Percentiles rank a stretch among this genome's conserved stretches.
Conservation (phyloP, 768 basidiomycete species). For the Leccinum broughii region DNA sequence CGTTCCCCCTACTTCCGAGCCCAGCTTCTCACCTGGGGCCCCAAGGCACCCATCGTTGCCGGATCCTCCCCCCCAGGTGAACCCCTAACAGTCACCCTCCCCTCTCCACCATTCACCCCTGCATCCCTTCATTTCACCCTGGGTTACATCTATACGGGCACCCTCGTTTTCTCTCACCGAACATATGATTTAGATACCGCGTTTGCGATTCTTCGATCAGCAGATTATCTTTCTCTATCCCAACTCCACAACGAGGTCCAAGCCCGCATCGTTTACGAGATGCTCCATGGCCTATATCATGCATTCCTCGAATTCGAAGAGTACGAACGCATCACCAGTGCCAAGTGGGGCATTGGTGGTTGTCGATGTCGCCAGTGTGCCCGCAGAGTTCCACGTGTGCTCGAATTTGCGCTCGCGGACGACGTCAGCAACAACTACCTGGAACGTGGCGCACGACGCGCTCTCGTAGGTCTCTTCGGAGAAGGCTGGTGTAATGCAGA, state of each 20-base stretch:
- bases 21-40: conserved; percentile 70
- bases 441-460: conserved; percentile 69
- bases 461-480: conserved; percentile 81
- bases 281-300: conserved; percentile 88
- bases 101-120: conserved; percentile 93
- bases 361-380: conserved; percentile 86
- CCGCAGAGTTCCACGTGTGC: conserved; percentile 74
- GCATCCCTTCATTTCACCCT: conserved; percentile 92
- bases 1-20: conserved; percentile 86
- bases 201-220: conserved; percentile 83
- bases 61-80: conserved; percentile 36
- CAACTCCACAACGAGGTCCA: conserved; percentile 79
- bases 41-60: conserved; percentile 35
- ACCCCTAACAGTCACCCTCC: conserved; percentile 65
- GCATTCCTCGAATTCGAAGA: conserved; percentile 78
- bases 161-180: conserved; percentile 88
- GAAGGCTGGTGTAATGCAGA: conserved; percentile 87
- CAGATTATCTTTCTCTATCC: conserved; percentile 74
- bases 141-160: conserved; percentile 94
- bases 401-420: conserved; percentile 74
- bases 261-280: conserved; percentile 81
- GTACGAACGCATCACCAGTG: conserved; percentile 71
- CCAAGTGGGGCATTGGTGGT: conserved; percentile 81
- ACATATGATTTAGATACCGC: conserved; percentile 92
- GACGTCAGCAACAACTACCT: conserved; percentile 78